phyloP scores from a whole-genome alignment of 2,329 filamentous ascomycete species.

The Zelopaecilomyces penicillatus region DNA sequence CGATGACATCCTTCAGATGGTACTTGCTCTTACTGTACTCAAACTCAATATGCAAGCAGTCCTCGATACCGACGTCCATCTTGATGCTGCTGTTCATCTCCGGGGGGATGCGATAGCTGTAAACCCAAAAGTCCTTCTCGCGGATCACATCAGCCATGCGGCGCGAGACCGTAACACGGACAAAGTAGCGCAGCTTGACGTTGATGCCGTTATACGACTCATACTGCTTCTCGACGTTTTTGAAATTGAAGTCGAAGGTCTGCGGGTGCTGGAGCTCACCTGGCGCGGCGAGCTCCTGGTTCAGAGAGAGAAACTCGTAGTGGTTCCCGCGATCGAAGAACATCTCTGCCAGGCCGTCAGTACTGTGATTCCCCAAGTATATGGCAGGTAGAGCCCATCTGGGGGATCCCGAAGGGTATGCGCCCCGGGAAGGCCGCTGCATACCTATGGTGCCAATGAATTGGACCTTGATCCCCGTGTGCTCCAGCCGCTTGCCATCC shows the following conservation, averaged over 20 bases:
- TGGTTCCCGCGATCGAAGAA: constrained; percentile 99
- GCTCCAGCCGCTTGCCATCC: constrained; percentile 94
- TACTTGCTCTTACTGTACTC: constrained; percentile 99
- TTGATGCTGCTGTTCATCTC: constrained; percentile 99
- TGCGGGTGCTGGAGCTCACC: constrained; percentile 98
- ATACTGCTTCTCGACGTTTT: constrained; percentile 99
- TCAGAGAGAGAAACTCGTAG: constrained; percentile 96
- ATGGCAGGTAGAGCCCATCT: neutral
- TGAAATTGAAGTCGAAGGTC: constrained; percentile 99
- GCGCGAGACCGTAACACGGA: constrained; percentile 90
- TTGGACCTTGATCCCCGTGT: constrained; percentile 98
- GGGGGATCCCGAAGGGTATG: neutral
- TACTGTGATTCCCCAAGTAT: constrained; percentile 3
- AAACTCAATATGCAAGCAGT: constrained; percentile 98
- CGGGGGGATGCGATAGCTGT: constrained; percentile 94
- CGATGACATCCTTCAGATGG: constrained; percentile 97
- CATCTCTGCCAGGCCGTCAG: constrained; percentile 61
- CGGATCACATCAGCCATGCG: constrained; percentile 97
- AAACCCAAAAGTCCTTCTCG: constrained; percentile 99
- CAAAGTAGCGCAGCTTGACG: constrained; percentile 96
- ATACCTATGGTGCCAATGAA: constrained; percentile 97
- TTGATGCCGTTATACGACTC: constrained; percentile 99
- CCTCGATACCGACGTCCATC: constrained; percentile 99
- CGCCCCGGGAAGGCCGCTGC: constrained; percentile 5
- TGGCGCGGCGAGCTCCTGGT: constrained; percentile 91